Evolutionary conservation across 768 basidiomycete genomes (phyloP).

Genomic region (Postia placenta): DNA sequence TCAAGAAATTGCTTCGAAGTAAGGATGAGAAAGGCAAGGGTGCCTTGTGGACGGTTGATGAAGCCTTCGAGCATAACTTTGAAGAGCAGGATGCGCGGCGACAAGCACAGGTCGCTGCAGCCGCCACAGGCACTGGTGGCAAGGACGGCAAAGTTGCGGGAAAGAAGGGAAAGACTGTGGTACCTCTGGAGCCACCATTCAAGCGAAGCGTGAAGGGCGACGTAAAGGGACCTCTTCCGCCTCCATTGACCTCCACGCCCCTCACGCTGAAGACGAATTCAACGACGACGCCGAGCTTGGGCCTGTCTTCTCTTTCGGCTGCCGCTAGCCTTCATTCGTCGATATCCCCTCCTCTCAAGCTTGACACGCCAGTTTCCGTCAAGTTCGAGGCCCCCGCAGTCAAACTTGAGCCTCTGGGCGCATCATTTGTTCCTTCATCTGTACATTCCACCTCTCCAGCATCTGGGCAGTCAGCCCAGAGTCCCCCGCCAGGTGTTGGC

Average conservation of each 20-base stretch:
- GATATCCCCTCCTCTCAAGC: constrained; percentile 2
- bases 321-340: constrained; percentile 7
- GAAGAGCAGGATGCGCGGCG: constrained; percentile 63
- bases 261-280: constrained; percentile 39
- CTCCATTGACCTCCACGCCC: constrained; percentile 64
- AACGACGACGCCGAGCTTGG: neutral
- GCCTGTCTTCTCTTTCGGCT: neutral
- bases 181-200: constrained; percentile 53
- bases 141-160: constrained; percentile 35
- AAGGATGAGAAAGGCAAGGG: constrained; percentile 87
- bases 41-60: constrained; percentile 89
- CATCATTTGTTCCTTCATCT: constrained; percentile 8
- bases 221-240: constrained; percentile 51
- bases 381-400: constrained; percentile 3
- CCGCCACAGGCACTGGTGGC: constrained; percentile 19
- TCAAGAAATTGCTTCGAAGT: constrained; percentile 84
- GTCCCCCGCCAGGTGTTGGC: neutral
- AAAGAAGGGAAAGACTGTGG: constrained; percentile 56
- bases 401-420: constrained; percentile 19
- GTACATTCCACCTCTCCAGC: neutral
- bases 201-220: constrained; percentile 69
- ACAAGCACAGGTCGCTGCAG: constrained; percentile 28
- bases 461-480: neutral
- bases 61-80: constrained; percentile 57
- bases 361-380: constrained; percentile 7